phyloP scores from a whole-genome alignment of 768 basidiomycete genomes.

The Leccinum pellstonianum region DNA sequence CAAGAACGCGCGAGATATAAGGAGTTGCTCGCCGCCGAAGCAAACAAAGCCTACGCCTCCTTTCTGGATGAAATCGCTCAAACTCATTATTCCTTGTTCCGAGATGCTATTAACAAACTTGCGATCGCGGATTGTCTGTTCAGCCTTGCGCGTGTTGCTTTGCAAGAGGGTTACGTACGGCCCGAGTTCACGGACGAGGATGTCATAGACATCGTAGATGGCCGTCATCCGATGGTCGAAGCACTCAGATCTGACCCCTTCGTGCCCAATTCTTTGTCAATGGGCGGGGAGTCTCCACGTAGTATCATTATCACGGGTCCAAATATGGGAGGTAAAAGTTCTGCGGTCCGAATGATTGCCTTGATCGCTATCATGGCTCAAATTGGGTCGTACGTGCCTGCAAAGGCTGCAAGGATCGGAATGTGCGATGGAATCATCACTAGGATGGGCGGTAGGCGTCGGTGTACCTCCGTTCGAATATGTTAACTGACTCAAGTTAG shows the following conservation, averaged over 20 bases:
- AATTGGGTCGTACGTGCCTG: conserved; percentile 93
- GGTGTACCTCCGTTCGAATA: background rate
- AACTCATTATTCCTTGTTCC: conserved; percentile 67
- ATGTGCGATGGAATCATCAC: conserved; percentile 84
- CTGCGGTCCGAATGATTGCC: conserved; percentile 75
- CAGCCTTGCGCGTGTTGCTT: conserved; percentile 78
- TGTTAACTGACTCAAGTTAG: conserved; percentile 36
- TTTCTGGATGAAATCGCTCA: conserved; percentile 71
- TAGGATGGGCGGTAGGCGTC: conserved; percentile 76
- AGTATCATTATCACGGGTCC: conserved; percentile 81
- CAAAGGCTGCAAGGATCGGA: conserved; percentile 67
- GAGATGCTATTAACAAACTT: conserved; percentile 76
- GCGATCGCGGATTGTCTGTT: conserved; percentile 85
- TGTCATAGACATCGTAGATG: conserved; percentile 71
- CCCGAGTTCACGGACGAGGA: conserved; percentile 73
- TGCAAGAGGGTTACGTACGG: conserved; percentile 72
- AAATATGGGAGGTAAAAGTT: conserved; percentile 89
- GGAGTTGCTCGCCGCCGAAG: conserved; percentile 68
- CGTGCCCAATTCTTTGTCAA: conserved; percentile 74
- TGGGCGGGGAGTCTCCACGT: conserved; percentile 53
- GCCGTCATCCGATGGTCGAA: conserved; percentile 93
- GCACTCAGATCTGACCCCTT: conserved; percentile 74
- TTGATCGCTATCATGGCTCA: conserved; percentile 77
- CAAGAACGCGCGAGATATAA: conserved; percentile 72
- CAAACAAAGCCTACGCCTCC: conserved; percentile 59